phyloP scores from a whole-genome alignment of 371 early-diverging fungal genomes.

The Rhizomucor pusillus region DNA sequence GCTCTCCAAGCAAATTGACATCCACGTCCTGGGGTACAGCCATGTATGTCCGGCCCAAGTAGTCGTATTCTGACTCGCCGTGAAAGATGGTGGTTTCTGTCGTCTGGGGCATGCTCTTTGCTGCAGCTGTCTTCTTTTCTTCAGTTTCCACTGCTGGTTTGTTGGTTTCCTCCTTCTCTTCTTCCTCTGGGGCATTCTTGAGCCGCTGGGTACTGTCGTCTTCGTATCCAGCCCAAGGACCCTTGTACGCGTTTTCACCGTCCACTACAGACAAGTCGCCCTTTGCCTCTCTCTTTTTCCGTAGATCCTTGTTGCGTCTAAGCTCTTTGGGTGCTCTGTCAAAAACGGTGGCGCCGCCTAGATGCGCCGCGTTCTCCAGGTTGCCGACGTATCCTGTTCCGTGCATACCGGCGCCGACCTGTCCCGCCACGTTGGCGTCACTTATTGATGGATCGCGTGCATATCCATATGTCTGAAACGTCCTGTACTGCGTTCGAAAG shows the following conservation, averaged over 20 bases:
- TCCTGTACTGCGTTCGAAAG: conserved; percentile 79
- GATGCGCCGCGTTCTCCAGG: conserved; percentile 44
- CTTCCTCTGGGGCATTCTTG: conserved; percentile 2
- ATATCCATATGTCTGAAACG: conserved; percentile 80
- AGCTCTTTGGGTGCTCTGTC: conserved; percentile 52
- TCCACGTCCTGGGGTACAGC: conserved; percentile 87
- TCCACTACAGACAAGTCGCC: conserved; percentile 78
- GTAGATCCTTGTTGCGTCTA: conserved; percentile 47
- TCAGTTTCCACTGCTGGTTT: conserved; percentile 31
- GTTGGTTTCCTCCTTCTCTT: conserved; percentile 6
- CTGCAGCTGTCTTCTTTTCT: conserved; percentile 1
- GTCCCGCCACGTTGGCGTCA: conserved; percentile 43
- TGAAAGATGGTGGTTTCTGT: conserved; percentile 76
- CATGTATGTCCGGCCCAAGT: conserved; percentile 94
- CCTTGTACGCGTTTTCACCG: conserved; percentile 81
- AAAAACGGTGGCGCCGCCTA: conserved; percentile 53
- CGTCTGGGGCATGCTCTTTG: conserved; percentile 3
- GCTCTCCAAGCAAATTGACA: conserved; percentile 69
- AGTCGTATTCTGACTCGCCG: conserved; percentile 79
- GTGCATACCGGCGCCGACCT: conserved; percentile 51
- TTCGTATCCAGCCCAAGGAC: conserved; percentile 96
- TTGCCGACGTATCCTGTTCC: conserved; percentile 75
- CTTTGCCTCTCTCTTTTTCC: conserved; percentile 69
- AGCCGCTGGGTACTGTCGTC: conserved; percentile 70
- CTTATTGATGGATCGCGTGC: conserved; percentile 78